Evolutionary conservation across 2,329 filamentous ascomycete species (phyloP).

Genomic region (Fusarium staphyleae): DNA sequence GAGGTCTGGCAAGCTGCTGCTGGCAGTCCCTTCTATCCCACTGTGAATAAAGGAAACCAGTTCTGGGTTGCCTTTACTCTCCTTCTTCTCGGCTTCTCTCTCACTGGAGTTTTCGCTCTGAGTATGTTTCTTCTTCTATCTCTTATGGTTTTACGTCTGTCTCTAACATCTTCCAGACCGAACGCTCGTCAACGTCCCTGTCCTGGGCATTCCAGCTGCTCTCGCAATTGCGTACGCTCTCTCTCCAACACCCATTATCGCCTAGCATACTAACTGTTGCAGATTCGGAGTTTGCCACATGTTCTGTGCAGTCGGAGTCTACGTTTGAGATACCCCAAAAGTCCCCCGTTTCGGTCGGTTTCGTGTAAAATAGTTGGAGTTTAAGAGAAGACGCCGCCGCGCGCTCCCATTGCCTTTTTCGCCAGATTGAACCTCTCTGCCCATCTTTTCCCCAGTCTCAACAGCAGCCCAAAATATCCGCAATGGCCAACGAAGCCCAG

Average conservation of each 20-base stretch:
- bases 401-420: conserved; percentile 40
- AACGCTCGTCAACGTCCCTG: conserved; percentile 75
- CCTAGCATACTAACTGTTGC: conserved; percentile 31
- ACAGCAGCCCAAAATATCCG: conserved; percentile 1
- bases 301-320: conserved; percentile 98
- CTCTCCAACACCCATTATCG: not conserved
- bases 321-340: conserved; percentile 75
- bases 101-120: conserved; percentile 83
- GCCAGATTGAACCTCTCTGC: conserved; percentile 30
- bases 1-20: conserved; percentile 94
- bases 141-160: conserved; percentile 10
- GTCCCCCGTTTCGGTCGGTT: conserved; percentile 41
- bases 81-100: conserved; percentile 72
- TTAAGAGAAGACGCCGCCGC: conserved; percentile 44
- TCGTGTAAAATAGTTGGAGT: conserved; percentile 50
- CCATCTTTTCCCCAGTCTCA: conserved; percentile 10
- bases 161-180: conserved; percentile 68
- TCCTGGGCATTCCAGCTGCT: conserved; percentile 86
- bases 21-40: conserved; percentile 82
- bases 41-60: conserved; percentile 82
- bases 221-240: conserved; percentile 82
- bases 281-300: conserved; percentile 97
- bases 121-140: conserved; percentile 62
- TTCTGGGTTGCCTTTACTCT: conserved; percentile 82
- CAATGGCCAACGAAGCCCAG: conserved; percentile 46